Base-by-base conservation (phyloP, 2,329 filamentous ascomycete genomes). In the Ophiocordyceps camponoti-rufipedis region DNA sequence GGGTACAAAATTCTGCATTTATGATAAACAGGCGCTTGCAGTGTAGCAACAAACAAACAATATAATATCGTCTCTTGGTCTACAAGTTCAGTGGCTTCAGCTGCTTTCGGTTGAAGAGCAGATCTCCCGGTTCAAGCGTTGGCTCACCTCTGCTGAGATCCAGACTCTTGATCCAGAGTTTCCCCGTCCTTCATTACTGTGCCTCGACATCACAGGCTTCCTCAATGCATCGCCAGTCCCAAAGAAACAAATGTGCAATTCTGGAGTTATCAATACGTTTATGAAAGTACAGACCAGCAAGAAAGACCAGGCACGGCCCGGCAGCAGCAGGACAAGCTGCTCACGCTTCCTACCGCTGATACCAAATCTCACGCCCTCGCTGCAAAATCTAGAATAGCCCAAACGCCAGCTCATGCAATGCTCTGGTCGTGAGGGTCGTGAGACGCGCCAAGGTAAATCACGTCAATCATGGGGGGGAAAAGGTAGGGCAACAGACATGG, bases 371-470 rank as follows among this genome's bases (percentile, higher is more conserved):
- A 39, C 35, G 35, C 16, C 35, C 16, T 39, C n/a, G n/a, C 16
- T 39, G 35, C n/a, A 39, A 4, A 55, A 53, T 45, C 52, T 56
- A 56, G 45, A 44, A 42, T 16, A 29, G n/a, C n/a, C 19, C 29
- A 52, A 49, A 55, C 53, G 54, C 57, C 57, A 31, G 50, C 47
- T 48, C 50, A 55, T 56, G 51, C 51, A 52, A 51, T 44, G 46
- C 49, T 47, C 53, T 54, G 49, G 46, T 58, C 57, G 48, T 58
- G 50, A 53, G 46, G 50, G 48, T 56, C 54, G 50, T 56, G 46
- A 54, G 47, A 29, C n/a, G 14, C 23, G 23, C 23, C 23, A 23
- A 23, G 23, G 23, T 23, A 23, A 23, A 23, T 23, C 23, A 10
- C 11, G 14, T 5, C n/a, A 39, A 39, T 31, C 9, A 31, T 9